Conservation (phyloP, 148 eudicot genomes). For the Diospyros lotus region DNA sequence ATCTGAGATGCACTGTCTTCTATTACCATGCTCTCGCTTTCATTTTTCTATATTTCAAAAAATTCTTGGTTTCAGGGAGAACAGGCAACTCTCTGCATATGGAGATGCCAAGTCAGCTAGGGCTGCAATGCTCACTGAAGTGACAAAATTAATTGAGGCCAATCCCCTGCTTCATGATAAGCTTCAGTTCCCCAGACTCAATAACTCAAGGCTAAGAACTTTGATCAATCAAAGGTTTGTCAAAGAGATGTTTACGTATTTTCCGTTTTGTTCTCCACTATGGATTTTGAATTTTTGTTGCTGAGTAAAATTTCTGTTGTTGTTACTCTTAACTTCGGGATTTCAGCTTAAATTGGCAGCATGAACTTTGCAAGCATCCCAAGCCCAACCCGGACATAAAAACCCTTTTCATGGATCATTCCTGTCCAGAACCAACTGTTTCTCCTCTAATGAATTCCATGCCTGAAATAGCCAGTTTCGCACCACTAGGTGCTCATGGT, state of each 20-base stretch:
- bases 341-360: constrained; percentile 50
- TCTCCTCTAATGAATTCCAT: constrained; percentile 25
- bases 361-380: constrained; percentile 42
- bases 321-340: constrained; percentile 5
- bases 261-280: not conserved
- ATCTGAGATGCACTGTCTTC: not conserved
- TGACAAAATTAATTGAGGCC: constrained; percentile 42
- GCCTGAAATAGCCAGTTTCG: constrained; percentile 29
- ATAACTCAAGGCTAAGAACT: constrained; percentile 28
- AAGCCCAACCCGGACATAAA: constrained; percentile 42
- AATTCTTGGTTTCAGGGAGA: constrained; percentile 31
- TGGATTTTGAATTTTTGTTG: not conserved
- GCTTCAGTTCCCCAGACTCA: constrained; percentile 36
- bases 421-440: constrained; percentile 30
- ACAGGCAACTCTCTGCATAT: constrained; percentile 35
- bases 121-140: constrained; percentile 29
- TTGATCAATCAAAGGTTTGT: constrained; percentile 38
- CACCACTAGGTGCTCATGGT: constrained; percentile 50
- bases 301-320: not conserved
- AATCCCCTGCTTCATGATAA: constrained; percentile 42
- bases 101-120: constrained; percentile 40
- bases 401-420: constrained; percentile 45
- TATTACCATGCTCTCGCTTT: not conserved
- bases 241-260: not conserved
- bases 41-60: not conserved